These are phyloP conservation scores for Lactarius sanguifluus DNA, from an alignment of 768 basidiomycete species.

Conservation along the genomic window DNA sequence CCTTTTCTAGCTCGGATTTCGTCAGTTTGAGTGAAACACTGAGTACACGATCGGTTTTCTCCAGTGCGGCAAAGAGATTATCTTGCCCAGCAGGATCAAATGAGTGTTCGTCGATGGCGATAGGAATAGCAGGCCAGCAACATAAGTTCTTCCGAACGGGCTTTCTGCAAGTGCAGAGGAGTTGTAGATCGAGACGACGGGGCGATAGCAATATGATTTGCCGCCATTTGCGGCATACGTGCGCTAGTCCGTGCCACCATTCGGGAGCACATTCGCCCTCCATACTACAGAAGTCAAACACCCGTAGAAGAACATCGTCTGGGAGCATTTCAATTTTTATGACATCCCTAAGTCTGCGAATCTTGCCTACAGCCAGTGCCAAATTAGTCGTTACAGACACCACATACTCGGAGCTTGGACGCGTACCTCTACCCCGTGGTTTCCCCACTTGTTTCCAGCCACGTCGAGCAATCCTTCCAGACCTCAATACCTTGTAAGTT, in stretches of 20 bases:
- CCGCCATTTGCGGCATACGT: conserved; percentile 13
- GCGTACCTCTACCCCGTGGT: not conserved
- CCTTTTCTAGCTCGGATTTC: not conserved
- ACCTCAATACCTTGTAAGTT: no score
- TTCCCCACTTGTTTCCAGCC: no score
- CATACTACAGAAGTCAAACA: conserved; percentile 1
- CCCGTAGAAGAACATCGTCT: not conserved
- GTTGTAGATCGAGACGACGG: not conserved
- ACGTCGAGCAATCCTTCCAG: no score
- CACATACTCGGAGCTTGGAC: not conserved
- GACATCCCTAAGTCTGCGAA: not conserved
- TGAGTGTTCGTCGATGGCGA: not conserved
- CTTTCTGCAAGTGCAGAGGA: not conserved
- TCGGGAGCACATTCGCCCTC: not conserved
- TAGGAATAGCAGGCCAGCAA: conserved; percentile 6
- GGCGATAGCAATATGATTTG: not conserved
- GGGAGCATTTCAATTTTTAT: not conserved
- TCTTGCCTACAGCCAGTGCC: not conserved
- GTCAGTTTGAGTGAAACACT: not conserved
- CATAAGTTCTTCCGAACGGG: not conserved
- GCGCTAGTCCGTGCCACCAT: conserved; percentile 6
- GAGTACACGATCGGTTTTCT: not conserved
- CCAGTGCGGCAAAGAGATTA: not conserved
- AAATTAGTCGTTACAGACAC: not conserved
- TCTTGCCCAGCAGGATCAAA: not conserved